Evolutionary conservation across 2,329 filamentous ascomycete species (phyloP).

Genomic region (Clonostachys chloroleuca): DNA sequence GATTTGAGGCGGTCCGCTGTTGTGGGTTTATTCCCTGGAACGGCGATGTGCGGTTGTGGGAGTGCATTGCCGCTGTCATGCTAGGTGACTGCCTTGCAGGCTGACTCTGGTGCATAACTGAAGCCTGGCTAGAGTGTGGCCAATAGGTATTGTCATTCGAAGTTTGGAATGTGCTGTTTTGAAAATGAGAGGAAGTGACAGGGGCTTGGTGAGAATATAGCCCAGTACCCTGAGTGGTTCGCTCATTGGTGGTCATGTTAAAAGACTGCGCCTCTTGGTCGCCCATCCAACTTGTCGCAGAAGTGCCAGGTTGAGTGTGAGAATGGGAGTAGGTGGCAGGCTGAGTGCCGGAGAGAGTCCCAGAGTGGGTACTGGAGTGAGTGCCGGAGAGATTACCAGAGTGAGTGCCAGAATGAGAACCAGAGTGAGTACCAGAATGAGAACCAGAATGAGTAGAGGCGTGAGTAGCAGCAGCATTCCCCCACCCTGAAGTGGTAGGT

Average conservation of each 20-base stretch:
- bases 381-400: too few relatives aligned
- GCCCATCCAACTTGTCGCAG: not conserved
- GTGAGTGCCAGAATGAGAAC: too few relatives aligned
- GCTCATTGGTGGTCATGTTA: conserved; percentile 3
- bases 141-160: too few relatives aligned
- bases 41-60: conserved; percentile 20
- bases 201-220: not conserved
- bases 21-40: conserved; percentile 8
- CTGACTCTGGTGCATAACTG: not conserved
- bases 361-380: too few relatives aligned
- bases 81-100: conserved; percentile 12
- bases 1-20: conserved; percentile 22
- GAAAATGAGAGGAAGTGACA: not conserved
- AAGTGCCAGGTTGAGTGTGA: not conserved
- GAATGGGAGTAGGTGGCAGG: not conserved
- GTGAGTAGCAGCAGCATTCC: not conserved
- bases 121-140: not conserved
- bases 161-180: not conserved
- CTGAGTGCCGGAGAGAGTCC: not conserved
- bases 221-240: not conserved
- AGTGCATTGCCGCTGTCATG: conserved; percentile 17
- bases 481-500: not conserved
- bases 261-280: conserved; percentile 1
- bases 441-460: not conserved
- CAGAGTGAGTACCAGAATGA: too few relatives aligned